Evolutionary conservation across 306 rosid genomes (phyloP).

Genomic region (Mucuna pruriens): DNA sequence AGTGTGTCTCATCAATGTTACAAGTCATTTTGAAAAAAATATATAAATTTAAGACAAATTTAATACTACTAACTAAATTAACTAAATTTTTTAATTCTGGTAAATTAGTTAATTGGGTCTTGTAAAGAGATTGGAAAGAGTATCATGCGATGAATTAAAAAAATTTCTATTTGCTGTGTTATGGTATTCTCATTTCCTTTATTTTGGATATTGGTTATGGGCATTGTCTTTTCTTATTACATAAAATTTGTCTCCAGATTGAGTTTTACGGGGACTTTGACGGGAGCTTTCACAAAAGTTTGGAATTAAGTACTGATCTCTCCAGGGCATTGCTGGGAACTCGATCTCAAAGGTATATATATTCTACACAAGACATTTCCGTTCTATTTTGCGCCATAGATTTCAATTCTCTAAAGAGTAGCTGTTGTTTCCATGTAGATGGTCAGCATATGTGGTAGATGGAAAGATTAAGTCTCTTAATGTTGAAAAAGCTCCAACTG

Average conservation of each 20-base stretch:
- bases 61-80: too few relatives aligned
- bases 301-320: constrained; percentile 85
- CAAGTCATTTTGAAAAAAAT: too few relatives aligned
- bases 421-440: constrained; percentile 54
- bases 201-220: background rate
- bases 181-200: background rate
- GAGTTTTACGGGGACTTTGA: constrained; percentile 95
- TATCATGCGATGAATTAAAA: background rate
- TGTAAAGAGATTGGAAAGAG: too few relatives aligned
- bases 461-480: constrained; percentile 78
- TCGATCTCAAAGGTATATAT: constrained; percentile 79
- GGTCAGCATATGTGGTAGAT: constrained; percentile 95
- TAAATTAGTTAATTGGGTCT: too few relatives aligned
- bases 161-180: background rate
- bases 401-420: constrained; percentile 28
- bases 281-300: constrained; percentile 89
- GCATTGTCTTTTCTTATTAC: background rate
- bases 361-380: background rate
- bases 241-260: constrained; percentile 53
- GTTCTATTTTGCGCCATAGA: background rate
- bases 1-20: too few relatives aligned
- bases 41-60: too few relatives aligned
- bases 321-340: constrained; percentile 91
- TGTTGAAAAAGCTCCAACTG: constrained; percentile 95
- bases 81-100: too few relatives aligned